A percentile compares a stretch with the other conserved stretches of the same genome.
phyloP scores from a whole-genome alignment of 352 stramenopile genomes.

The Phytophthora pluvialis region DNA sequence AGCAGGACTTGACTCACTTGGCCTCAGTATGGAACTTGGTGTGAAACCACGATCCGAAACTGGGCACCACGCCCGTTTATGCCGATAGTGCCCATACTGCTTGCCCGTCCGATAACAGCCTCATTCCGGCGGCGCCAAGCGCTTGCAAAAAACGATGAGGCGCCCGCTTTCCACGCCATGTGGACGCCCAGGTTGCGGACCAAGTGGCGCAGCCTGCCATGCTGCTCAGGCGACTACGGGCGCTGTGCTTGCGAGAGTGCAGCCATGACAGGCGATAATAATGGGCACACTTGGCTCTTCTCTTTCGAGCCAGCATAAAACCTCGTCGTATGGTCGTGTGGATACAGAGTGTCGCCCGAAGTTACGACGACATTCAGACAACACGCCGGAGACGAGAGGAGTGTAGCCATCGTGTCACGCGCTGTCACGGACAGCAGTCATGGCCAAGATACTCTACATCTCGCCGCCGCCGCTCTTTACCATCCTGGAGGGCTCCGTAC shows the following conservation, averaged over 20 bases:
- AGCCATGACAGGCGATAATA: slow-evolving; percentile 18
- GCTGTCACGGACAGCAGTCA: neutral
- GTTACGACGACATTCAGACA: slow-evolving; percentile 20
- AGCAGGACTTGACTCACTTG: slow-evolving; percentile 3
- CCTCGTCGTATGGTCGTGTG: slow-evolving; percentile 17
- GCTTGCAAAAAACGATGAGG: neutral
- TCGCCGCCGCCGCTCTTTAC: no score
- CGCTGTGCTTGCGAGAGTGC: slow-evolving; percentile 1
- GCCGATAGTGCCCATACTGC: slow-evolving; percentile 1
- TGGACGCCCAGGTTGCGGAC: slow-evolving; percentile 1
- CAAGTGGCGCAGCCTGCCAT: neutral
- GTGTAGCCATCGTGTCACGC: slow-evolving; percentile 29
- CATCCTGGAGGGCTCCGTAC: neutral
- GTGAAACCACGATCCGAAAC: slow-evolving; percentile 8
- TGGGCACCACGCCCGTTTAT: slow-evolving; percentile 11
- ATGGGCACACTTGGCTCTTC: slow-evolving; percentile 22
- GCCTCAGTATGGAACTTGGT: slow-evolving; percentile 5
- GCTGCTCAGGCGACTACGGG: neutral
- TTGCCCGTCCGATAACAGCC: neutral
- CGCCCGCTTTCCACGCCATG: neutral
- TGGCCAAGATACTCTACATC: neutral
- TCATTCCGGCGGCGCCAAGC: neutral
- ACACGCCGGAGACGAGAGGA: slow-evolving; percentile 3
- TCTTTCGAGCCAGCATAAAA: slow-evolving; percentile 18
- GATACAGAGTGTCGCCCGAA: slow-evolving; percentile 22